Evolutionary conservation across 768 basidiomycete genomes (phyloP), one percentile per base, ranked within the genome.

Genomic region (Leucocoprinus birnbaumii): DNA sequence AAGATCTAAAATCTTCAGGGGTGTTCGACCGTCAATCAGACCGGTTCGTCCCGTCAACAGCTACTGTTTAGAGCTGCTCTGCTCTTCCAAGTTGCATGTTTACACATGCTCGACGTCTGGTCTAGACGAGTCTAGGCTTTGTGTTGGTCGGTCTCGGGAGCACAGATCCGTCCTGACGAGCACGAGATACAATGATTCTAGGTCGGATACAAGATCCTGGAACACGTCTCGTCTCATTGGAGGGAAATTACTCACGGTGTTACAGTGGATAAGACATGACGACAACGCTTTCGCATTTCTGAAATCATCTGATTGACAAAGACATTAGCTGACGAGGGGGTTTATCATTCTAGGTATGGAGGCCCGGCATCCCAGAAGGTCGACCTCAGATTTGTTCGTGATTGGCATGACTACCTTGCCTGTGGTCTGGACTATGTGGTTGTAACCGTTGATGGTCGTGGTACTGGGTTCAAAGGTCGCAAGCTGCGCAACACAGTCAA

Each of bases 401-500:
- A 90, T 70, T 98, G 93, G 92, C 85, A 94, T 59, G 80, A 91
- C 55, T 96, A 89, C 70, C 77, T 97, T 37, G 89, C 87, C 11
- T 87, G 89, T 62, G 80, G 82, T 19, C 72, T 91, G 48, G 83
- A 91, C 60, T 96, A 94, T 66, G 78, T 99, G 35, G 77, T 95
- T 31, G 91, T 99, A 52, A 72, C 80, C 37, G 89, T 98, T 37
- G 97, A 99, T 64, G 94, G 94, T 0, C 83, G 97, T 18, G 97
- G 96, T 0, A 99, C 96, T 0, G 96, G 96, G 1, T 92, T 77
- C 73, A 91, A 89, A 66, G 97, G 97, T 1, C 80, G 95, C 35
- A 75, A 76, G 58, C 69, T 98, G 68, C 77, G 95, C 57, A 95
- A 95, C 67, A 82, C 88, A 0, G 89, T 98, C n/a, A 88, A 90